These are phyloP conservation scores for Alternaria panax DNA, from an alignment of 2,329 filamentous ascomycete species.

Conservation along the genomic window DNA sequence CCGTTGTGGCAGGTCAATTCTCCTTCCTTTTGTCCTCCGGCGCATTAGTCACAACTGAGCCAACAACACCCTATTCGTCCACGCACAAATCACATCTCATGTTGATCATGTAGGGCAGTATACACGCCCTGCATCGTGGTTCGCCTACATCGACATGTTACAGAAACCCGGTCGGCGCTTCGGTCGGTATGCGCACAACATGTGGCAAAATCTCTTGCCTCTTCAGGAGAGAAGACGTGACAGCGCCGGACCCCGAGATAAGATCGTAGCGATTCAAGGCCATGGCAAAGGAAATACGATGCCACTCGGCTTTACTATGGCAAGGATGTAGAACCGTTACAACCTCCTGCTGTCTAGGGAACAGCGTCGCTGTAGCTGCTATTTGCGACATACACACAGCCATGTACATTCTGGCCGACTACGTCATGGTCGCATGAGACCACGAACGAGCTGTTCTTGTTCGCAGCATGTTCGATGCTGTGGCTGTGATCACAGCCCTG, in stretches of 20 bases:
- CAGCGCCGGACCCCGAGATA: constrained; percentile 2
- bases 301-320: constrained; percentile 2
- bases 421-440: not conserved
- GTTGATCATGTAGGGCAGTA: constrained; percentile 8
- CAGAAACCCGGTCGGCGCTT: constrained; percentile 4
- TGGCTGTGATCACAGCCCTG: not conserved
- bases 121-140: constrained; percentile 6
- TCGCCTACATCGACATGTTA: constrained; percentile 5
- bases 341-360: constrained; percentile 16
- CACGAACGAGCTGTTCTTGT: not conserved
- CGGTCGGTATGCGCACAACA: constrained; percentile 11
- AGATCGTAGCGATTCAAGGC: not conserved
- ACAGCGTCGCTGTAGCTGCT: constrained; percentile 3
- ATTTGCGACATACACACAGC: not conserved
- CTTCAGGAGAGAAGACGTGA: not conserved
- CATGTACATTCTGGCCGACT: not conserved
- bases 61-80: constrained; percentile 6
- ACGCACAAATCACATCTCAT: not conserved
- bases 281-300: not conserved
- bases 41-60: constrained; percentile 2
- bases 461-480: not conserved
- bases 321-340: constrained; percentile 1
- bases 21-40: constrained; percentile 9
- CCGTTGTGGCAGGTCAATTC: constrained; percentile 14
- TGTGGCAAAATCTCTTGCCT: constrained; percentile 7